phyloP scores from a whole-genome alignment of 75 land plant species.

The Ceratopteris richardii region DNA sequence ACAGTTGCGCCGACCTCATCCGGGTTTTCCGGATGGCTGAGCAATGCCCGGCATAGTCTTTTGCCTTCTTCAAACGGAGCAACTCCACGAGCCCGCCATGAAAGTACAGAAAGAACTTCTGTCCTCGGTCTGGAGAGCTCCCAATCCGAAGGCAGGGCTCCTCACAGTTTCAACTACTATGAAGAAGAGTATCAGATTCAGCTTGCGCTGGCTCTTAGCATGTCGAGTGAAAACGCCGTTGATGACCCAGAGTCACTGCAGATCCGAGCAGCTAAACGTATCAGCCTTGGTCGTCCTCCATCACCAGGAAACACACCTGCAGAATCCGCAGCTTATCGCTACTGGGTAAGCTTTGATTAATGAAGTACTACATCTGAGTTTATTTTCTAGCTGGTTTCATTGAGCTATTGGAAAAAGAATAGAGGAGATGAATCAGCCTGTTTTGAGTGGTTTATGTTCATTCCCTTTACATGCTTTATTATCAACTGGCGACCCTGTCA shows the following conservation, averaged over 20 bases:
- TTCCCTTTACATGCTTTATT: too few species aligned
- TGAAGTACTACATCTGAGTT: too few species aligned
- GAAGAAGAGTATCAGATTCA: conserved; percentile 92
- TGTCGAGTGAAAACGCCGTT: conserved; percentile 35
- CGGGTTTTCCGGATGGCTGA: conserved; percentile 13
- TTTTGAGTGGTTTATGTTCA: too few species aligned
- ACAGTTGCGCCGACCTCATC: conserved; percentile 6
- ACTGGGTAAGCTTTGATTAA: conserved; percentile 46
- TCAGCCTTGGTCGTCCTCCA: conserved; percentile 45
- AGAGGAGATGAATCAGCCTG: too few species aligned
- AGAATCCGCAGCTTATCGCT: conserved; percentile 50
- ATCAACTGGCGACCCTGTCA: too few species aligned
- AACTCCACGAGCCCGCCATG: not conserved
- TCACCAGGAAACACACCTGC: conserved; percentile 15
- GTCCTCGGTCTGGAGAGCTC: not conserved
- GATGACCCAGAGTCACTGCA: conserved; percentile 53
- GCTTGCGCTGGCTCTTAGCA: conserved; percentile 73
- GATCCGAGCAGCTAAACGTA: conserved; percentile 72
- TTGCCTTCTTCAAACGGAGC: not conserved
- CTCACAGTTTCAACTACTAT: conserved; percentile 31
- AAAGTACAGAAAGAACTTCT: not conserved
- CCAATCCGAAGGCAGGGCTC: not conserved
- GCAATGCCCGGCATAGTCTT: not conserved
- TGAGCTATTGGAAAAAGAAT: too few species aligned
- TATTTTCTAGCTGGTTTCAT: too few species aligned